phyloP scores from a whole-genome alignment of 2,329 filamentous ascomycete genomes.

The Phoma sp. region DNA sequence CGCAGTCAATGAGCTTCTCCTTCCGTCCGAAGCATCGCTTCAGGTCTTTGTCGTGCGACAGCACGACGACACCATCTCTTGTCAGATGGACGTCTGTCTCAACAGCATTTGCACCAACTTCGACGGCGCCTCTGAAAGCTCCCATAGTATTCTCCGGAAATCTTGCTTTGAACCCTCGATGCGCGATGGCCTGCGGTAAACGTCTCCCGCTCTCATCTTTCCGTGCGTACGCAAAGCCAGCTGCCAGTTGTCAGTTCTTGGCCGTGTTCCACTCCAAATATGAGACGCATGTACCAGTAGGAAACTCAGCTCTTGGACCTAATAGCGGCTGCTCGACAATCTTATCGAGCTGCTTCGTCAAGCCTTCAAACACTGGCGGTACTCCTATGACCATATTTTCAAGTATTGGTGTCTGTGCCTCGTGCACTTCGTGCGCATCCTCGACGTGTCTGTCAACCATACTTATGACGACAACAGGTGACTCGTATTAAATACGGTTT shows the following conservation, averaged over 20 bases:
- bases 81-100: slow-evolving; percentile 90
- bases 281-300: slow-evolving; percentile 28
- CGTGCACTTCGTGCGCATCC: slow-evolving; percentile 31
- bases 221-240: slow-evolving; percentile 42
- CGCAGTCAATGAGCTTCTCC: slow-evolving; percentile 73
- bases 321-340: slow-evolving; percentile 44
- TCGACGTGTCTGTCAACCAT: slow-evolving; percentile 26
- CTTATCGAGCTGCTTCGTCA: slow-evolving; percentile 43
- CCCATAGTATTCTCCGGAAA: slow-evolving; percentile 87
- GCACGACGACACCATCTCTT: slow-evolving; percentile 80
- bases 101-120: slow-evolving; percentile 77
- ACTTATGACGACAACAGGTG: slow-evolving; percentile 21
- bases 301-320: slow-evolving; percentile 39
- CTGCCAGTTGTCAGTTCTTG: slow-evolving; percentile 31
- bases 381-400: slow-evolving; percentile 48
- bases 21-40: slow-evolving; percentile 82
- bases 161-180: slow-evolving; percentile 77
- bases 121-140: slow-evolving; percentile 75
- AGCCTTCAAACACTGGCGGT: slow-evolving; percentile 44
- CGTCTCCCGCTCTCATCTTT: slow-evolving; percentile 44
- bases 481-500: slow-evolving; percentile 13
- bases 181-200: slow-evolving; percentile 75
- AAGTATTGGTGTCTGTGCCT: slow-evolving; percentile 38
- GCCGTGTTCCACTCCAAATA: neutral
- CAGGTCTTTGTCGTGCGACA: slow-evolving; percentile 80